Conservation (phyloP, 257 asterid genomes). For the Scutellaria barbata region DNA sequence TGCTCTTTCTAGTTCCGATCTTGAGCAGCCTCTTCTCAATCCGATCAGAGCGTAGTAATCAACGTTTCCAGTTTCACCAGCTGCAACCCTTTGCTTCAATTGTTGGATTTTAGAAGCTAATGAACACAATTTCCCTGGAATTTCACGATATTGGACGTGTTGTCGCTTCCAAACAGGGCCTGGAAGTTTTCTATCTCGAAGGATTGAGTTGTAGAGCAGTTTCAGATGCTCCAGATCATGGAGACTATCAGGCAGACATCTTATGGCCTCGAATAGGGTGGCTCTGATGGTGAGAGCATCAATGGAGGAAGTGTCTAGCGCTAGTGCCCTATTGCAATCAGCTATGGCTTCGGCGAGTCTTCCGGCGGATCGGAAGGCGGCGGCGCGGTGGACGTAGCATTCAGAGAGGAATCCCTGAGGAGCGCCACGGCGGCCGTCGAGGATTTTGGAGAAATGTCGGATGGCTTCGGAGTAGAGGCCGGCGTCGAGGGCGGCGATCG, state of each 20-base stretch:
- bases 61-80: slow-evolving; percentile 79
- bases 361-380: slow-evolving; percentile 63
- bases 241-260: slow-evolving; percentile 84
- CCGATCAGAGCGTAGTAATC: slow-evolving; percentile 87
- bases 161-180: slow-evolving; percentile 92
- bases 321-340: slow-evolving; percentile 78
- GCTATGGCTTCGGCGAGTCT: slow-evolving; percentile 73
- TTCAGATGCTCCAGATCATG: slow-evolving; percentile 95
- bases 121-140: slow-evolving; percentile 84
- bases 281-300: slow-evolving; percentile 82
- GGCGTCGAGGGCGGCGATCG: slow-evolving; percentile 74
- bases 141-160: slow-evolving; percentile 76
- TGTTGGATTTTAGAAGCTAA: slow-evolving; percentile 82
- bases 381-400: slow-evolving; percentile 69
- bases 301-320: slow-evolving; percentile 80
- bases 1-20: slow-evolving; percentile 84
- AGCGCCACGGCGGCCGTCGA: slow-evolving; percentile 79
- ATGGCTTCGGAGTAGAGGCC: slow-evolving; percentile 71
- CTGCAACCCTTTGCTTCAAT: slow-evolving; percentile 77
- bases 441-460: slow-evolving; percentile 74
- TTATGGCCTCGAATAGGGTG: slow-evolving; percentile 64
- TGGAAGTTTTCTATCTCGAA: slow-evolving; percentile 75
- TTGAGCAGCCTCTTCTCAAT: slow-evolving; percentile 74
- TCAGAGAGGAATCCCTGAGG: slow-evolving; percentile 73
- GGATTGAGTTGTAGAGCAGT: slow-evolving; percentile 78